Base-by-base conservation (phyloP, 2,329 filamentous ascomycete genomes). In the Apiospora aurea region DNA sequence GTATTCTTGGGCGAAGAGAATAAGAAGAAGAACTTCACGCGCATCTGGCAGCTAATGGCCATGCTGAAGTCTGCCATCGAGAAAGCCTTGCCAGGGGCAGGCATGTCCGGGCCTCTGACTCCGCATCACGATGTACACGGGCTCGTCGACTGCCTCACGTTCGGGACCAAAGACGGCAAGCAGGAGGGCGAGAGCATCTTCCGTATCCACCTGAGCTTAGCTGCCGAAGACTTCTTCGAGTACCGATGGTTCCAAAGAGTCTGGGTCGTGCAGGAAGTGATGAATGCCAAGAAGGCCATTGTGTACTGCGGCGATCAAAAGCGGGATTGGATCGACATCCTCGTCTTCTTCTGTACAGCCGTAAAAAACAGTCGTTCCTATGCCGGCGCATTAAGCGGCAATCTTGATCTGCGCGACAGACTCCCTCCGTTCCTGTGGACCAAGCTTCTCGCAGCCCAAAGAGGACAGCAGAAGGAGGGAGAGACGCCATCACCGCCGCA, bases 251-350 rank as follows among this genome's bases (percentile, higher is more conserved):
- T 71, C 44, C 41, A 47, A n/a, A 29, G 69, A 44, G 69, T 71
- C 41, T 71, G 69, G 69, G 69, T 71, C n/a, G 46, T 71, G 5
- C 69, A 71, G 57, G 69, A 71, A 11, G 69, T 67, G 11, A 71
- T 71, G 69, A 71, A 71, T 21, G 69, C 69, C 34, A 71, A n/a
- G 29, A 49, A 24, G 57, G 57, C 44, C 4, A 38, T 67, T 2
- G 69, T 71, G 24, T 51, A 71, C 29, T 71, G 69, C 44, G 69
- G 69, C 13, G 66, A 26, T 13, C 41, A 49, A 41, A 29, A 49
- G n/a, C 34, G 53, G 46, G 69, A 71, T 38, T 71, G 69, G 69
- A 44, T 71, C 26, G 69, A 71, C 41, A 53, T 71, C 26, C 57
- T 71, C 10, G 57, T 71, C 16, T 67, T 71, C 13, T 49, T 71